Evolutionary conservation across 352 stramenopile species (phyloP), one percentile per base, ranked within the genome.

Genomic region (Phytophthora kernoviae): DNA sequence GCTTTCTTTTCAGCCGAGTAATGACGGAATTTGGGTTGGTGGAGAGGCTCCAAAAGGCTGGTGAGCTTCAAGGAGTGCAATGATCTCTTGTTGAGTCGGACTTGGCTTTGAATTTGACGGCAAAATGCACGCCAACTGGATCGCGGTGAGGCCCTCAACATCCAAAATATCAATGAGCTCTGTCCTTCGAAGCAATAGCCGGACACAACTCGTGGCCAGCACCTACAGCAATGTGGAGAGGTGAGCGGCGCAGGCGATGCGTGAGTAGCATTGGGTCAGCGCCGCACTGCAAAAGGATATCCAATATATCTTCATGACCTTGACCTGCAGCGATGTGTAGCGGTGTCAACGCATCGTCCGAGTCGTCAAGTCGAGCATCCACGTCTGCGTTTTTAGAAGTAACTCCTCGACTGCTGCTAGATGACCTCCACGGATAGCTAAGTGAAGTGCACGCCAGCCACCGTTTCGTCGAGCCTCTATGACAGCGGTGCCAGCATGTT

Each of bases 1-100:
- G 2, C 37, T 0, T 55, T 56, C 12, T 84, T 84, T 34, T 73
- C 59, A 48, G 66, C 69, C n/a, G 70, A 84, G n/a, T 83, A 68
- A 42, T 1, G 54, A 34, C n/a, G 11, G 40, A 20, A 54, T 50
- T n/a, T 50, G 45, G 21, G 32, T 60, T 2, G 42, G 24, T 45
- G 37, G 44, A 17, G 8, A 5, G 0, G 47, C 14, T 5, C 41
- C 49, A 27, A 43, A 40, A n/a, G 45, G 34, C 17, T 65, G 14
- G 4, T 65, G 43, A 2, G 56, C 40, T 48, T 77, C 63, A 10
- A 82, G 57, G 5, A 71, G 36, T n/a, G 32, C 34, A 4, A 77
- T 42, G 4, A 74, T 62, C 36, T 77, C 66, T 24, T 20, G 20
- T 50, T 66, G 40, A 4, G n/a, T 14, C 24, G 17, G 11, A 27